These are phyloP conservation scores for Entamoeba invadens DNA, from an alignment of 208 protist genomes.

Conservation along the genomic window DNA sequence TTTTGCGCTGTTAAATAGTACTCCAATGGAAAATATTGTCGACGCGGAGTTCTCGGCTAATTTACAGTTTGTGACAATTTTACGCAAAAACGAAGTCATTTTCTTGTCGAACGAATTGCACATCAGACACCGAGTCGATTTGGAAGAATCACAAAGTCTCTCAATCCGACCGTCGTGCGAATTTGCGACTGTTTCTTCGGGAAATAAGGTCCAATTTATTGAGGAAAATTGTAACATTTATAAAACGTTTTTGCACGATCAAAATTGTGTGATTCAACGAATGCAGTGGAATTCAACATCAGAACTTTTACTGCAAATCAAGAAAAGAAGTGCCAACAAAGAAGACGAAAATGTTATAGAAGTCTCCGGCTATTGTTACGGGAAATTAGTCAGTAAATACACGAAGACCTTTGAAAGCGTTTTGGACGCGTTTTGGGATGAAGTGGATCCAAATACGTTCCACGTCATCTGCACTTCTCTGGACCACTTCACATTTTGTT, in stretches of 20 bases:
- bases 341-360: background rate
- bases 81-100: background rate
- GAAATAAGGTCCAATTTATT: background rate
- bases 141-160: background rate
- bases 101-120: background rate
- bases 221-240: slow-evolving; percentile 1
- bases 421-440: background rate
- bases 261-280: background rate
- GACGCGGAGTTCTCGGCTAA: background rate
- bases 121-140: background rate
- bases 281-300: background rate
- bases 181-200: background rate
- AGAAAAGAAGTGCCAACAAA: background rate
- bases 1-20: background rate
- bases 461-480: background rate
- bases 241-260: background rate
- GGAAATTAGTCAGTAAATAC: background rate
- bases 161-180: background rate
- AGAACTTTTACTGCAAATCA: background rate
- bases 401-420: background rate
- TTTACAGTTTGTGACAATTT: background rate
- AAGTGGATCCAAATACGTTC: background rate
- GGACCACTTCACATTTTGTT: background rate
- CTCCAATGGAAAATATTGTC: background rate
- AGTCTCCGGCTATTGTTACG: background rate